Percentiles rank a stretch among this genome's conserved stretches.
phyloP scores from a whole-genome alignment of 208 protist species.

The Endotrypanum monterogeii region DNA sequence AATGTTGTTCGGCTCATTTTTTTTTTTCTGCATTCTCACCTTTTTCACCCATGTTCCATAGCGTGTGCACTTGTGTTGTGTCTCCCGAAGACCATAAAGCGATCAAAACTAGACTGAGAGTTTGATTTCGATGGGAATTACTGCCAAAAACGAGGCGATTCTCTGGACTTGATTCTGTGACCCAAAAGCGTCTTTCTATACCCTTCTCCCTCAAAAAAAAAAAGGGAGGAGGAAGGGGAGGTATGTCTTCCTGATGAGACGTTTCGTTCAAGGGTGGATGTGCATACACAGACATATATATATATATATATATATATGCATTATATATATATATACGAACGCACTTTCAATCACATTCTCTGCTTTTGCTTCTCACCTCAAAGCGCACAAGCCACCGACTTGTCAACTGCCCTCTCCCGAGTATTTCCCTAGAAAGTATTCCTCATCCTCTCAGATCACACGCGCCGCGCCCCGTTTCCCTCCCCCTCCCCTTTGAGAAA shows the following conservation, averaged over 20 bases:
- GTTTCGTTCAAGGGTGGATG: not conserved
- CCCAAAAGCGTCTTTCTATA: not conserved
- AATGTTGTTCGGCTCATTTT: not conserved
- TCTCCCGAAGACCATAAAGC: not conserved
- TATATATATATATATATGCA: not conserved
- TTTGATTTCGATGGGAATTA: not conserved
- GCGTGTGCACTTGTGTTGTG: not conserved
- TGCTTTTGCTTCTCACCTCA: not conserved
- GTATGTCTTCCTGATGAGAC: too few relatives aligned
- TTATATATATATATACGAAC: not conserved
- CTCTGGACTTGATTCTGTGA: not conserved
- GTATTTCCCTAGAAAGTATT: not conserved
- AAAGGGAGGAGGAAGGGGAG: too few relatives aligned
- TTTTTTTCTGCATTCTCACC: not conserved
- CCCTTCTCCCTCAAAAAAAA: not conserved
- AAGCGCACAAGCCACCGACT: too few relatives aligned
- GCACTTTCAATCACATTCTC: not conserved
- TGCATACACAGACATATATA: not conserved
- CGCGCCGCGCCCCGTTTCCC: not conserved
- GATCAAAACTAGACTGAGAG: not conserved
- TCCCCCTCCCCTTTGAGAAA: too few relatives aligned
- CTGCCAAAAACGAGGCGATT: not conserved
- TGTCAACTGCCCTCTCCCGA: not conserved
- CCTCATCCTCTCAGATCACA: not conserved
- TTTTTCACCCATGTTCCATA: conserved; percentile 3